Base-by-base conservation (phyloP, 495 filamentous ascomycete genomes). In the Hypoxylon lenormandii region DNA sequence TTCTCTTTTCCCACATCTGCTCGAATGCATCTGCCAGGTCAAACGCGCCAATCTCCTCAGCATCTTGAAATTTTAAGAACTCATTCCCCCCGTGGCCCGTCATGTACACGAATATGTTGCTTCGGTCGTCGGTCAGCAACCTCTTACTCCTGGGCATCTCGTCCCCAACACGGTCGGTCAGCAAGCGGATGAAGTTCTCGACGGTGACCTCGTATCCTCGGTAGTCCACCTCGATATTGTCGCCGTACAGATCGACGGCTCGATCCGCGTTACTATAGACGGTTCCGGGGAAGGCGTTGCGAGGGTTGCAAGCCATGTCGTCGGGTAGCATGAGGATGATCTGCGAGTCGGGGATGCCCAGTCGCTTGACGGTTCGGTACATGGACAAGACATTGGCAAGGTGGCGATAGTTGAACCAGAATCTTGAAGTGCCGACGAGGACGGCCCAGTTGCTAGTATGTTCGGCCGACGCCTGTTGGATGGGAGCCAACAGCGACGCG, bases 331-430 rank as follows among this genome's bases (percentile, higher is more conserved):
- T 98, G 60, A 98, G 89, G 77, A 98, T 97, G 79, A 98, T 98
- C 75, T 98, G 96, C 16, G 93, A 97, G 79, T 98, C 95, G 47
- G 95, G 95, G 70, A 98, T 98, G 50, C 95, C 95, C 40, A 98
- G 89, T 16, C 95, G 91, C 82, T 98, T 98, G 57, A 98, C 95
- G 70, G 96, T 98, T 72, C 95, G 92, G 83, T 98, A 98, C 52
- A 98, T 87, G 51, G 95, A 97, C 51, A 98, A 89, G 51, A 97
- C 94, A 83, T 98, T 98, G 74, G 96, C 94, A 37, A 98, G 88
- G 75, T 98, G 95, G 42, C 95, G 91, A 81, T 98, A 98, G 81
- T 98, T 98, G 87, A 98, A 98, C 95, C 95, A 98, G 83, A 98
- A 98, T 59, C 95, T 90, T 6, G 96, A 98, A n/a, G 95, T 98